These are phyloP conservation scores for Berkeleyomyces basicola DNA, from an alignment of 2,329 filamentous ascomycete species.

Conservation along the genomic window DNA sequence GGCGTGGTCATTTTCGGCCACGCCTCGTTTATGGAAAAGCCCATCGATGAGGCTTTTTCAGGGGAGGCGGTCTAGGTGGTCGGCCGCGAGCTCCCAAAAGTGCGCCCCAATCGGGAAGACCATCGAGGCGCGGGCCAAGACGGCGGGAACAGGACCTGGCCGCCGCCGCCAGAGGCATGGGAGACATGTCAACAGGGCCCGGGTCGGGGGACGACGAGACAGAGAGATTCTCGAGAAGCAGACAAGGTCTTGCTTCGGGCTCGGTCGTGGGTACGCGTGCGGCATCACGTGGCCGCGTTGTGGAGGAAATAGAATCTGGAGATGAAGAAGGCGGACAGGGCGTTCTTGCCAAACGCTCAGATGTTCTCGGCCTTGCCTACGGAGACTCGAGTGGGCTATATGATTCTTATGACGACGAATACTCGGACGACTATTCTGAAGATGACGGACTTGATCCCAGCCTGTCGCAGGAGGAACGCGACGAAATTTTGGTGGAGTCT, in stretches of 20 bases:
- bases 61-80: conserved; percentile 99
- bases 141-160: conserved; percentile 15
- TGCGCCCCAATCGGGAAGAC: conserved; percentile 98
- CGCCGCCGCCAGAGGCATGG: conserved; percentile 31
- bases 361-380: conserved; percentile 6
- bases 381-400: conserved; percentile 12
- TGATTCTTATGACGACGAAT: conserved; percentile 21
- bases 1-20: conserved; percentile 90
- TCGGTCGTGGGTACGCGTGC: conserved; percentile 1
- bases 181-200: conserved; percentile 16
- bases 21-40: conserved; percentile 91
- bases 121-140: conserved; percentile 61
- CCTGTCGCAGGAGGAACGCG: conserved; percentile 43
- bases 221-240: background rate
- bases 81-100: conserved; percentile 96
- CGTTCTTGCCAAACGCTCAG: conserved; percentile 12
- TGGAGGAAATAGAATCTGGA: conserved; percentile 53
- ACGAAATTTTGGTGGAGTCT: conserved; percentile 60
- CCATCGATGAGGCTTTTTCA: conserved; percentile 99
- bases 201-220: conserved; percentile 14
- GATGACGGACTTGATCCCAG: conserved; percentile 35
- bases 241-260: background rate
- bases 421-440: conserved; percentile 29
- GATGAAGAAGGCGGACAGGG: conserved; percentile 24
- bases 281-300: conserved; percentile 25